phyloP scores from a whole-genome alignment of 768 basidiomycete genomes.

The Amanita jacksonii region DNA sequence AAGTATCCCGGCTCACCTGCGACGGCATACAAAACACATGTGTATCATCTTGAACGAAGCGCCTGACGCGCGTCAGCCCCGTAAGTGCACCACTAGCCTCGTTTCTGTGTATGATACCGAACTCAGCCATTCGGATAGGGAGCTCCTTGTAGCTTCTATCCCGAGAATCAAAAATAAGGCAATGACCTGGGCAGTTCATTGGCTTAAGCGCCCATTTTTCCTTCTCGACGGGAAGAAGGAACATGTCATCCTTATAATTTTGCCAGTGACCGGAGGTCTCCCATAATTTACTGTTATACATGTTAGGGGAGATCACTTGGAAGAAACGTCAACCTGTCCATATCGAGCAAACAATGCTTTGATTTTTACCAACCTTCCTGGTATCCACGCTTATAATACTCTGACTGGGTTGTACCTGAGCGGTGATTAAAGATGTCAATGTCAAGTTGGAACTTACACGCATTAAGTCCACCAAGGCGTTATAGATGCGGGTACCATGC shows the following conservation, averaged over 20 bases:
- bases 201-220: slow-evolving; percentile 95
- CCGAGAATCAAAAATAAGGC: slow-evolving; percentile 88
- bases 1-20: slow-evolving; percentile 39
- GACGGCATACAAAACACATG: slow-evolving; percentile 97
- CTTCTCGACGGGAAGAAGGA: slow-evolving; percentile 88
- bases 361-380: slow-evolving; percentile 60
- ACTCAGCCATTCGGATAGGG: slow-evolving; percentile 96
- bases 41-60: slow-evolving; percentile 97
- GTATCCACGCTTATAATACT: slow-evolving; percentile 94
- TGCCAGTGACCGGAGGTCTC: slow-evolving; percentile 97
- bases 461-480: slow-evolving; percentile 84
- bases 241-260: slow-evolving; percentile 99
- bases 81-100: slow-evolving; percentile 93
- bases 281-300: slow-evolving; percentile 96
- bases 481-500: slow-evolving; percentile 95
- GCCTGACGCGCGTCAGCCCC: slow-evolving; percentile 84
- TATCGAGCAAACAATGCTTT: background rate
- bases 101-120: slow-evolving; percentile 94
- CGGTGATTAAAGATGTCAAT: background rate
- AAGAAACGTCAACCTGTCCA: background rate
- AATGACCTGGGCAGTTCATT: slow-evolving; percentile 99
- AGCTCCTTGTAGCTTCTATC: slow-evolving; percentile 94
- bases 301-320: slow-evolving; percentile 92
- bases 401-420: slow-evolving; percentile 37
- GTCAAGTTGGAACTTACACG: slow-evolving; percentile 43